These are phyloP conservation scores for Penicillium sp. DNA, from an alignment of 2,329 filamentous ascomycete species.

Conservation along the genomic window DNA sequence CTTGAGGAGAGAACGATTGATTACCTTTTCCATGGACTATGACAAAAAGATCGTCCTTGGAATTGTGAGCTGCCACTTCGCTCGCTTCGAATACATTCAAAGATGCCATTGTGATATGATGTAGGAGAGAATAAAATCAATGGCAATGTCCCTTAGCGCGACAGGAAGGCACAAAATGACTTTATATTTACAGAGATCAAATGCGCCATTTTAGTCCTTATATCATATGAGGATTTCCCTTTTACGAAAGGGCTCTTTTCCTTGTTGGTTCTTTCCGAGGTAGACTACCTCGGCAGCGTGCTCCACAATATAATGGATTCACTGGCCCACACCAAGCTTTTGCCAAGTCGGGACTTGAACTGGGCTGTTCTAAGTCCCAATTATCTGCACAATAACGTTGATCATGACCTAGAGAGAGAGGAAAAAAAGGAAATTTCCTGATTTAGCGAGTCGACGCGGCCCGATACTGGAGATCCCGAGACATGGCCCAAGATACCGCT, in stretches of 20 bases:
- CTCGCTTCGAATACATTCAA: constrained; percentile 18
- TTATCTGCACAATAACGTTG: not conserved
- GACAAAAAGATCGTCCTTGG: constrained; percentile 52
- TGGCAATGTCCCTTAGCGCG: not conserved
- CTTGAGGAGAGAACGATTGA: not conserved
- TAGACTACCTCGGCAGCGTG: constrained; percentile 1
- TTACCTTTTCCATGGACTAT: constrained; percentile 55
- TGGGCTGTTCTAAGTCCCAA: not conserved
- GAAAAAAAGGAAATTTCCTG: not conserved
- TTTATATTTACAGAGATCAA: not conserved
- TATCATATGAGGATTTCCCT: not conserved
- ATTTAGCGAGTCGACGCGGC: not conserved
- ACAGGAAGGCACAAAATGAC: not conserved
- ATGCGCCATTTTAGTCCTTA: not conserved
- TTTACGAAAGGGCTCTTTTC: not conserved
- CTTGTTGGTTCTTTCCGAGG: constrained; percentile 1
- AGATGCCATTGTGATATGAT: not conserved
- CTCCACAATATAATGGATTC: not conserved
- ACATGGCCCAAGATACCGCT: not conserved
- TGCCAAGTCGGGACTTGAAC: not conserved
- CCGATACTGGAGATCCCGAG: not conserved
- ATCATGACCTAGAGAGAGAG: too few species aligned
- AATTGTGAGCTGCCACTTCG: constrained; percentile 51
- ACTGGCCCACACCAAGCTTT: not conserved
- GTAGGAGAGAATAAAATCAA: not conserved